Base-by-base conservation (phyloP, 129 eudicot species). In the Arctium minus region DNA sequence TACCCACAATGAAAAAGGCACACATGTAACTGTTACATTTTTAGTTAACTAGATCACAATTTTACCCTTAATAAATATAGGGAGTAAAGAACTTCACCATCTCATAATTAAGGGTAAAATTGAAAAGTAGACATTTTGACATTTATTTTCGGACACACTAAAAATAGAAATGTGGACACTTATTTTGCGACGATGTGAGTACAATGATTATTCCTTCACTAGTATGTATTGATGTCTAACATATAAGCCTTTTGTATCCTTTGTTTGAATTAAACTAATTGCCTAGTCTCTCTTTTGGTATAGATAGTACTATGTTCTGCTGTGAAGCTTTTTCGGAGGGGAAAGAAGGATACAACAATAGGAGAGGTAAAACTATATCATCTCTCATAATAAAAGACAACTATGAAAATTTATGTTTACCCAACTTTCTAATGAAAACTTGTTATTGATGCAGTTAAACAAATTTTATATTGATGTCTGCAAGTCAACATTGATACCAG, bases 271-370 rank as follows among this genome's bases (percentile, higher is more conserved):
- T 69, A 31, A 31, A 36, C 71, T 80, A 73, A 85, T 64, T 64
- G 40, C 39, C 50, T 6, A 12, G 17, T 40, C 64, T 62, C 65
- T 79, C 37, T 73, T 80, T 81, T 86, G 80, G 44, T 70, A 68
- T 89, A 96, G 99, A 90, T 96, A 75, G 83, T 96, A 68, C 96
- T 96, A 1, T 96, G 99, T 85, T 96, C 99, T 44, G 93, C 92
- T 31, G 97, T 89, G 82, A 93, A 92, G 94, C 94, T 92, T 82
- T 92, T 93, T 80, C 94, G 98, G 9, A 89, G 78, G 79, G 90
- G 90, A 73, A 96, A 92, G 83, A 96, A 96, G 86, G 98, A 90
- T 87, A 85, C 98, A 40, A 89, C 94, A 27, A 78, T 92, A 5
- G 94, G 94, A 76, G 99, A 96, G 99, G 99, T 96, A 94, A 65